phyloP scores from a whole-genome alignment of 768 basidiomycete species.

The Strobilomyces echinocephalus region DNA sequence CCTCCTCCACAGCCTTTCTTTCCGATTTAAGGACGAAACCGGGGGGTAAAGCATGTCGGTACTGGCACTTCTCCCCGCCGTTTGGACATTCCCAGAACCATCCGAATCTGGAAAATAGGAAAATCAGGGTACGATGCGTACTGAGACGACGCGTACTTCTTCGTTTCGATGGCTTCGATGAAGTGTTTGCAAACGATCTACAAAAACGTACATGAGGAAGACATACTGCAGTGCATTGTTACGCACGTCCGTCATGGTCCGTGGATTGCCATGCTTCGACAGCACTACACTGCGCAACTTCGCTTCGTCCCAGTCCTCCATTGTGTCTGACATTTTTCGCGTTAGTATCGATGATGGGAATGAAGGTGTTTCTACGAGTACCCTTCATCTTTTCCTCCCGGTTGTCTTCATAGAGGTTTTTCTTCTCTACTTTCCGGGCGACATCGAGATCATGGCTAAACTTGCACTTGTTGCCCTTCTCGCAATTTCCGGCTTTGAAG shows the following conservation, averaged over 20 bases:
- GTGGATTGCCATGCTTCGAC: slow-evolving; percentile 85
- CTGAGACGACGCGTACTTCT: slow-evolving; percentile 48
- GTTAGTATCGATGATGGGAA: not conserved
- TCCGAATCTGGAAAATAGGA: slow-evolving; percentile 52
- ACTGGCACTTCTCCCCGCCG: slow-evolving; percentile 80
- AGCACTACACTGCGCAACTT: slow-evolving; percentile 85
- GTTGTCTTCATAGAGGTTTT: slow-evolving; percentile 86
- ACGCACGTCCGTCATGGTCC: slow-evolving; percentile 84
- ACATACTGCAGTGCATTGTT: not conserved
- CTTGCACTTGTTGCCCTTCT: slow-evolving; percentile 94
- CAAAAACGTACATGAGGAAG: slow-evolving; percentile 5
- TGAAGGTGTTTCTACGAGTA: slow-evolving; percentile 30
- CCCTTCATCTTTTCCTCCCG: slow-evolving; percentile 77
- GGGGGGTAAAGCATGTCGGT: slow-evolving; percentile 91
- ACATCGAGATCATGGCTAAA: slow-evolving; percentile 93
- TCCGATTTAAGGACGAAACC: slow-evolving; percentile 95
- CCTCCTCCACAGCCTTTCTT: slow-evolving; percentile 86
- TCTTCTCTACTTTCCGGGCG: slow-evolving; percentile 90
- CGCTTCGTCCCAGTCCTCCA: slow-evolving; percentile 97
- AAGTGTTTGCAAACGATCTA: slow-evolving; percentile 98
- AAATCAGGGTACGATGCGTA: not conserved
- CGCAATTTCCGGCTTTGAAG: slow-evolving; percentile 89
- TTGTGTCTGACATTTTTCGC: slow-evolving; percentile 61
- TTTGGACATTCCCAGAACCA: slow-evolving; percentile 97
- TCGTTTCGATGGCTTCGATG: slow-evolving; percentile 90